Percentiles rank a stretch among this genome's conserved stretches.
These are phyloP conservation scores for Nitzschia sp. DNA, from an alignment of 108 stramenopile genomes.

Conservation along the genomic window DNA sequence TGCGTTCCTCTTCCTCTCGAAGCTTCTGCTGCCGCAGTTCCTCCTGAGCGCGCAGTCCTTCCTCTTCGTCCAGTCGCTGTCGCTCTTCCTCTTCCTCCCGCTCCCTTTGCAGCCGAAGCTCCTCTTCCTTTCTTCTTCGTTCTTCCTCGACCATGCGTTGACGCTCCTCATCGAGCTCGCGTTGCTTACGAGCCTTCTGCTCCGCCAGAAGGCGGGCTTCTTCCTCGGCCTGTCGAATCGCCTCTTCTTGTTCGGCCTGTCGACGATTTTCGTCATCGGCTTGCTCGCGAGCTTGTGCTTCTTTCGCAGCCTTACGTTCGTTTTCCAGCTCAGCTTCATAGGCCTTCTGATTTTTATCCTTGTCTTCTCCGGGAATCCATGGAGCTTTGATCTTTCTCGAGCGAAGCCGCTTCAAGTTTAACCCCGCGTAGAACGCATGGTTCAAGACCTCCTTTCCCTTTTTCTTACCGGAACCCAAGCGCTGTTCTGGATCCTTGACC, in stretches of 20 bases:
- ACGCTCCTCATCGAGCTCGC: not conserved
- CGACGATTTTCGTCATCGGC: not conserved
- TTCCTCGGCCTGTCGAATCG: not conserved
- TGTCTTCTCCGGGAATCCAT: slow-evolving; percentile 62
- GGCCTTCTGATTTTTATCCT: not conserved
- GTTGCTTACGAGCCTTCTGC: not conserved
- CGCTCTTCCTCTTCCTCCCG: slow-evolving; percentile 16
- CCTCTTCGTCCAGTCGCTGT: not conserved
- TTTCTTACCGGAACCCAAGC: slow-evolving; percentile 43
- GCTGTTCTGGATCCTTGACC: slow-evolving; percentile 41
- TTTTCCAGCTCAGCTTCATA: not conserved
- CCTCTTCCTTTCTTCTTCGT: slow-evolving; percentile 6
- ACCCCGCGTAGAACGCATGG: slow-evolving; percentile 24
- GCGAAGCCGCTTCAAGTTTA: slow-evolving; percentile 62
- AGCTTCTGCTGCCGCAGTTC: not conserved
- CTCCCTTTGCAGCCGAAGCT: not conserved
- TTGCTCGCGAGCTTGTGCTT: not conserved
- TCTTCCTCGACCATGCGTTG: not conserved
- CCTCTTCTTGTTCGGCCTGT: slow-evolving; percentile 4
- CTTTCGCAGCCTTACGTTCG: not conserved
- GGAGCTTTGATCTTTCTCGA: slow-evolving; percentile 73
- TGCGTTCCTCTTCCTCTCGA: slow-evolving; percentile 10
- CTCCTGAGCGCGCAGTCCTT: not conserved
- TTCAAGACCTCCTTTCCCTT: slow-evolving; percentile 23
- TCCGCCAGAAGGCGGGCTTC: slow-evolving; percentile 4